Conservation (phyloP, 2,329 filamentous ascomycete species). For the Graphiopsis chlorocephala region DNA sequence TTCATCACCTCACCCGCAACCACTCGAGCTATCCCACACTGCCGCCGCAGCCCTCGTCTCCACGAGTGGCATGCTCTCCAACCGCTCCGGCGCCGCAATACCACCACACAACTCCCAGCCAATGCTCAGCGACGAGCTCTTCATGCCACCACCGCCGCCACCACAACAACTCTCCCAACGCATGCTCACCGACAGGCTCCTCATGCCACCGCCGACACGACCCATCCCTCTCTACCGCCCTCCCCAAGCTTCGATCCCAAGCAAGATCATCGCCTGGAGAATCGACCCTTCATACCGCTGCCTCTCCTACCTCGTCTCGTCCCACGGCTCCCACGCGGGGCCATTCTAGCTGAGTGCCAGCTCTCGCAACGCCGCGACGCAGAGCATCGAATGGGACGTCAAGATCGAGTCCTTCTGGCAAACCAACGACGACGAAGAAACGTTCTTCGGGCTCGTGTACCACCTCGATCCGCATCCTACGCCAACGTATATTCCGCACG, state of each 20-base stretch:
- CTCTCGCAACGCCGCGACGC: neutral
- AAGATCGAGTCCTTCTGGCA: neutral
- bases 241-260: neutral
- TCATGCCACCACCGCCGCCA: neutral
- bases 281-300: neutral
- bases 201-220: neutral
- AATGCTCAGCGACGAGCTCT: neutral
- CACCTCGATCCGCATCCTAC: neutral
- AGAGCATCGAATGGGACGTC: neutral
- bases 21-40: neutral
- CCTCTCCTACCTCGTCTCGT: neutral
- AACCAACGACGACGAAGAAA: neutral
- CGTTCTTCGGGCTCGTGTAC: neutral
- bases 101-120: neutral
- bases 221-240: neutral
- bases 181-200: neutral
- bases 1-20: neutral
- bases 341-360: constrained; percentile 1
- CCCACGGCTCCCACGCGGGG: neutral
- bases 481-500: neutral
- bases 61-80: neutral
- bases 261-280: neutral
- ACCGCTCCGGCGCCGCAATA: neutral
- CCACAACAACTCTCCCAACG: neutral
- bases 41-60: neutral